A percentile compares a stretch with the other conserved stretches of the same genome.
phyloP scores from a whole-genome alignment of 495 filamentous ascomycete species.

The Cladorrhinum samala region DNA sequence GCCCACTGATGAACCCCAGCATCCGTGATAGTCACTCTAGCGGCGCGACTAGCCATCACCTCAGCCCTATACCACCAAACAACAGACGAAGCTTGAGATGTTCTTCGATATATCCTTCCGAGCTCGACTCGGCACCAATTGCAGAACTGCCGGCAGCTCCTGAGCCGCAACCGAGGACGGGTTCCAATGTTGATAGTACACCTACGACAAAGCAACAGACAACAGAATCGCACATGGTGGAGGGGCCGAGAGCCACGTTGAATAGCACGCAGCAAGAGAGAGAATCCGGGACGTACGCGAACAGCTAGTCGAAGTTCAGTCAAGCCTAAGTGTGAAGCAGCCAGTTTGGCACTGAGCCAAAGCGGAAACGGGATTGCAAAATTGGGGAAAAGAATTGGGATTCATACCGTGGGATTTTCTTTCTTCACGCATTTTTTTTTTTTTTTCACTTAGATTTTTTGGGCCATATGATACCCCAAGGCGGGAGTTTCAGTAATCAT shows the following conservation, averaged over 20 bases:
- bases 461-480: slow-evolving; percentile 3
- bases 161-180: neutral
- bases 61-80: neutral
- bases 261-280: slow-evolving; percentile 13
- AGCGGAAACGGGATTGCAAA: neutral
- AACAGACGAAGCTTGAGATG: neutral
- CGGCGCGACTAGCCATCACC: neutral
- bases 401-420: neutral
- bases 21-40: neutral
- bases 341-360: too few relatives aligned
- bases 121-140: slow-evolving; percentile 17
- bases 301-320: slow-evolving; percentile 20
- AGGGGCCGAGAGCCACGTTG: slow-evolving; percentile 14
- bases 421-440: neutral
- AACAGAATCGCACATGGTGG: neutral
- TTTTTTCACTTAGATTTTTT: neutral
- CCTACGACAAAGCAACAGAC: neutral
- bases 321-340: slow-evolving; percentile 10
- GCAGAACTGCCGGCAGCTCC: neutral
- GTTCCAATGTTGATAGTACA: neutral
- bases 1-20: neutral
- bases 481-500: neutral
- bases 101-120: neutral
- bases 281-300: slow-evolving; percentile 15
- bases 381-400: too few relatives aligned